phyloP scores from a whole-genome alignment of 2,329 filamentous ascomycete species.

The Lecanosticta acicola region DNA sequence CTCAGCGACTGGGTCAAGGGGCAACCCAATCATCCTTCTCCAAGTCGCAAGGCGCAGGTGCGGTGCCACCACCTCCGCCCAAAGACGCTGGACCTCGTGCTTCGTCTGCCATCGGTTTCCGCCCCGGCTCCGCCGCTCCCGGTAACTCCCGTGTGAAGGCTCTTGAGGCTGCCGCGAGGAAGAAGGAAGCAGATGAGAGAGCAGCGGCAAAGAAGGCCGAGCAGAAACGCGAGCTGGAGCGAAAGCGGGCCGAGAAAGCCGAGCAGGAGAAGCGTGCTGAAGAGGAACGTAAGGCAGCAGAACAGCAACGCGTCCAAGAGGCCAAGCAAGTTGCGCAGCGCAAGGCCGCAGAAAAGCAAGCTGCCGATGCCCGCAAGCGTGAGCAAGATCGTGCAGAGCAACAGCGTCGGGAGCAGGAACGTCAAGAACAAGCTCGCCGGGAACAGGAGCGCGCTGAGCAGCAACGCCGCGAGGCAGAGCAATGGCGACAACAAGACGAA shows the following conservation, averaged over 20 bases:
- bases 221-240: slow-evolving; percentile 73
- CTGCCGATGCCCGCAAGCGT: slow-evolving; percentile 32
- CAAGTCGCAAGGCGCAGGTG: slow-evolving; percentile 17
- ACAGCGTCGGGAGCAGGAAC: slow-evolving; percentile 37
- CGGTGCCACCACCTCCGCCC: slow-evolving; percentile 28
- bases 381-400: slow-evolving; percentile 38
- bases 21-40: slow-evolving; percentile 18
- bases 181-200: slow-evolving; percentile 78
- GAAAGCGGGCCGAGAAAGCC: slow-evolving; percentile 65
- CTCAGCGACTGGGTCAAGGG: slow-evolving; percentile 33
- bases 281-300: slow-evolving; percentile 35
- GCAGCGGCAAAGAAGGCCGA: slow-evolving; percentile 74
- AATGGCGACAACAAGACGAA: slow-evolving; percentile 25
- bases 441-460: slow-evolving; percentile 25
- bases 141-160: slow-evolving; percentile 49
- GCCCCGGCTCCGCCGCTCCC: slow-evolving; percentile 37
- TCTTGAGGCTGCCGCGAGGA: slow-evolving; percentile 68
- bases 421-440: slow-evolving; percentile 27
- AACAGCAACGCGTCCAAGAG: slow-evolving; percentile 35
- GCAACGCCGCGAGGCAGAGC: slow-evolving; percentile 34
- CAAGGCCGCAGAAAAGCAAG: slow-evolving; percentile 45
- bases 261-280: slow-evolving; percentile 49
- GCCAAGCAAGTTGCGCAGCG: slow-evolving; percentile 34
- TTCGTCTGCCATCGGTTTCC: slow-evolving; percentile 52
- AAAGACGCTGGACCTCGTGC: slow-evolving; percentile 59